phyloP scores from a whole-genome alignment of 225 moss, liverwort and hornwort species.

The Rhytidiadelphus loreus region DNA sequence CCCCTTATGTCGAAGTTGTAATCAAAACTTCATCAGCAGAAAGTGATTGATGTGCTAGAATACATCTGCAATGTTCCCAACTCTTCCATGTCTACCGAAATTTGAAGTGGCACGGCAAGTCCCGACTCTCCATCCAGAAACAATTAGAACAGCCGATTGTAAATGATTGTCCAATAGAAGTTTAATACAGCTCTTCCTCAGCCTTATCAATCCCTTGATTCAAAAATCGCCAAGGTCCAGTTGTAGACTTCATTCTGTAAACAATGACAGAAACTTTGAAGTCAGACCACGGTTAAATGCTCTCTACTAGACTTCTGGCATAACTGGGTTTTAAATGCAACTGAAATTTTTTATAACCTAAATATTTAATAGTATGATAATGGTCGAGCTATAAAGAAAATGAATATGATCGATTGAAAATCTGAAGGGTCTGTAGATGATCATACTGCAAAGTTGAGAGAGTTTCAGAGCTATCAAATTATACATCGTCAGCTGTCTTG shows the following conservation, averaged over 20 bases:
- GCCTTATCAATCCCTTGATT: background rate
- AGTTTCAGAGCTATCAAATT: background rate
- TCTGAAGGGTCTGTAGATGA: background rate
- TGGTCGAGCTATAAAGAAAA: background rate
- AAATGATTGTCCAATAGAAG: background rate
- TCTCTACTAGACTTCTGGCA: background rate
- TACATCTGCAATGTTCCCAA: background rate
- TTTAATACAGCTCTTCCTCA: background rate
- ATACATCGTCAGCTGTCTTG: background rate
- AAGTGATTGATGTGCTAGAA: background rate
- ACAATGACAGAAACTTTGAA: background rate
- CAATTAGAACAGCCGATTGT: background rate
- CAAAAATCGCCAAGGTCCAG: slow-evolving; percentile 36
- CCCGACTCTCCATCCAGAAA: background rate
- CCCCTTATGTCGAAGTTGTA: background rate
- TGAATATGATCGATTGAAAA: background rate
- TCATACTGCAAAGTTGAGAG: background rate
- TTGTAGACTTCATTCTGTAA: slow-evolving; percentile 30
- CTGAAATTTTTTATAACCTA: background rate
- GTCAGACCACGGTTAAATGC: background rate
- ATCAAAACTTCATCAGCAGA: background rate
- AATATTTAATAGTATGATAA: background rate
- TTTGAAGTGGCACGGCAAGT: background rate
- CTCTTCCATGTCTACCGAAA: background rate
- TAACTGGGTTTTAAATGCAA: background rate